Conservation (phyloP, 257 asterid species). For the Craterostigma plantagineum region DNA sequence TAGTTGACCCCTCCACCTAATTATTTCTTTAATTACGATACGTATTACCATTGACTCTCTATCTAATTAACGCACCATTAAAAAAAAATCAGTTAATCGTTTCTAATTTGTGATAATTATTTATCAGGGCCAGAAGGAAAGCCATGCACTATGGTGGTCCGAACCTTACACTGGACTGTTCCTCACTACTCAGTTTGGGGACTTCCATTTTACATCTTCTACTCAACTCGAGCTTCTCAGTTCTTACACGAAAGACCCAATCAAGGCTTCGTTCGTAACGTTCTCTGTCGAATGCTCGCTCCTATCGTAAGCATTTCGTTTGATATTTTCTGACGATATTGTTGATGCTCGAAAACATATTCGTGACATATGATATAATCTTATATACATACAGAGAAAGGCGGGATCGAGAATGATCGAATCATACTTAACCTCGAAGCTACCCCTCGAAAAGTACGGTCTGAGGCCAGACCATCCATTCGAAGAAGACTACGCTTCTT, state of each 20-base stretch:
- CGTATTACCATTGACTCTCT: too few species aligned
- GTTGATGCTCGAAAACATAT: too few species aligned
- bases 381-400: constrained; percentile 21
- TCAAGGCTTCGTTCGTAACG: constrained; percentile 29
- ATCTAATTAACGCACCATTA: too few species aligned
- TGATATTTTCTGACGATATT: too few species aligned
- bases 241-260: constrained; percentile 48
- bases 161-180: constrained; percentile 53
- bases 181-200: constrained; percentile 66
- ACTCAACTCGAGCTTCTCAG: constrained; percentile 52
- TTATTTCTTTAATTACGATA: too few species aligned
- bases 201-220: constrained; percentile 43
- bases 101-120: too few species aligned
- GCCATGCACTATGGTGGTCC: constrained; percentile 39
- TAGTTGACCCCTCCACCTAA: too few species aligned
- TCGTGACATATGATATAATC: too few species aligned
- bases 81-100: too few species aligned
- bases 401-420: constrained; percentile 50
- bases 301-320: constrained; percentile 24
- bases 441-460: constrained; percentile 38
- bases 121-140: constrained; percentile 31
- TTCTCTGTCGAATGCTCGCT: constrained; percentile 24
- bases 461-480: constrained; percentile 80
- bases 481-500: constrained; percentile 82
- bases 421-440: constrained; percentile 62